A percentile compares a stretch with the other conserved stretches of the same genome.
These are phyloP conservation scores for Apium graveolens DNA, from an alignment of 129 eudicot genomes.

Conservation along the genomic window DNA sequence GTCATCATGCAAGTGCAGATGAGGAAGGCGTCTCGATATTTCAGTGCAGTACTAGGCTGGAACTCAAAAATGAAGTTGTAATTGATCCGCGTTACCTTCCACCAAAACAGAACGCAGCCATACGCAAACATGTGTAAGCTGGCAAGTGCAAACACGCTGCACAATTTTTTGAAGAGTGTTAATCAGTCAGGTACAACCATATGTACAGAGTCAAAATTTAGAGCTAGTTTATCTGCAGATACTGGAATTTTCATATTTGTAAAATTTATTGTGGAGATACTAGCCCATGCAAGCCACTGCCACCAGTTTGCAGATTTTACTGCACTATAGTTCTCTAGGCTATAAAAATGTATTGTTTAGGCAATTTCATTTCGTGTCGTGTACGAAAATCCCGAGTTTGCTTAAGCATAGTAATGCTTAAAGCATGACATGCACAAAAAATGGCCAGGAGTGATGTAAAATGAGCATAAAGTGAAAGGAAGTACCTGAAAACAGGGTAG, in stretches of 20 bases:
- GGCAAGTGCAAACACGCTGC: conserved; percentile 84
- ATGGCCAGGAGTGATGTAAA: background rate
- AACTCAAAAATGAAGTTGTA: conserved; percentile 84
- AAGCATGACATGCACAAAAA: background rate
- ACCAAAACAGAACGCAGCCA: conserved; percentile 82
- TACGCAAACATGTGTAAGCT: conserved; percentile 90
- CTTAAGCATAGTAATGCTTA: too few species aligned
- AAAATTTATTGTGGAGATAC: too few species aligned
- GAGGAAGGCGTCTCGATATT: conserved; percentile 82
- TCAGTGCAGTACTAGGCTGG: conserved; percentile 60
- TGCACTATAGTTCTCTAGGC: too few species aligned
- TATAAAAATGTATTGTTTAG: too few species aligned
- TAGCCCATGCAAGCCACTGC: too few species aligned
- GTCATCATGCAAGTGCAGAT: conserved; percentile 82
- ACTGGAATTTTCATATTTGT: too few species aligned
- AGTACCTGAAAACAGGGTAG: conserved; percentile 84
- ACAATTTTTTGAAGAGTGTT: background rate
- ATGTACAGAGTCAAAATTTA: too few species aligned
- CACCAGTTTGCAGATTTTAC: too few species aligned
- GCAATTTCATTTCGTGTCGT: too few species aligned
- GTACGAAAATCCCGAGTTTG: too few species aligned
- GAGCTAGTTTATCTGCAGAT: too few species aligned
- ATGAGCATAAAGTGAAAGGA: background rate
- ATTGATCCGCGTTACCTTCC: conserved; percentile 89
- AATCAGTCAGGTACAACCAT: too few species aligned